Evolutionary conservation across 345 rosid species (phyloP).

Genomic region (Geranium brycei): DNA sequence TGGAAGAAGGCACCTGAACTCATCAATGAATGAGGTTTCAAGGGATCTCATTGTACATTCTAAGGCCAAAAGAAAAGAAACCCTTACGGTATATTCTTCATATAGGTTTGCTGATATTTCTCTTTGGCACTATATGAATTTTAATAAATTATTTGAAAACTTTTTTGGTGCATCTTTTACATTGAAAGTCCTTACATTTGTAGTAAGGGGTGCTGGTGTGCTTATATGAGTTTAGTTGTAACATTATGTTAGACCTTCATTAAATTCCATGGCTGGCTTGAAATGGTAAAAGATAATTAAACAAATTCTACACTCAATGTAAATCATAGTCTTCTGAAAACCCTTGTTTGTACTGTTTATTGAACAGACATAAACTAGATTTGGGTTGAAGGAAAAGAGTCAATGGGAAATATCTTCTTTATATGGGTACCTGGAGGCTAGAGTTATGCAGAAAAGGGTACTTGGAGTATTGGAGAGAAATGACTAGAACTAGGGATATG

Average conservation of each 20-base stretch:
- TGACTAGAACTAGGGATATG: not conserved
- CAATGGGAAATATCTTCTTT: not conserved
- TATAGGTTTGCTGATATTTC: not conserved
- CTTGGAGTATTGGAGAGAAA: not conserved
- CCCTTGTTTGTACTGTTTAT: slow-evolving; percentile 3
- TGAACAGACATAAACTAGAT: not conserved
- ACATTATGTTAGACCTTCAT: not conserved
- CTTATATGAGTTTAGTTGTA: not conserved
- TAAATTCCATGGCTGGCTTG: not conserved
- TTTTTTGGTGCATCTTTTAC: not conserved
- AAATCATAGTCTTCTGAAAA: no score
- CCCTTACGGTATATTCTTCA: slow-evolving; percentile 51
- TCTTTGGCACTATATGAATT: not conserved
- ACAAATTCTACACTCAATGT: not conserved
- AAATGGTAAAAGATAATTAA: not conserved
- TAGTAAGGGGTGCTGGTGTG: not conserved
- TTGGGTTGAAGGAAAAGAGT: not conserved
- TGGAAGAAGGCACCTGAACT: slow-evolving; percentile 83
- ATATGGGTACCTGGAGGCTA: not conserved
- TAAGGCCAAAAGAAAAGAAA: slow-evolving; percentile 79
- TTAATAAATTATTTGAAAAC: no score
- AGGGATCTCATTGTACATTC: slow-evolving; percentile 94
- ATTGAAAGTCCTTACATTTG: not conserved
- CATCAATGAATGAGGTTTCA: slow-evolving; percentile 94
- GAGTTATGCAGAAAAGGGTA: not conserved